Percentiles rank a stretch among this genome's conserved stretches.
Conservation (phyloP, 768 basidiomycete genomes). For the Mycena kentingensis region DNA sequence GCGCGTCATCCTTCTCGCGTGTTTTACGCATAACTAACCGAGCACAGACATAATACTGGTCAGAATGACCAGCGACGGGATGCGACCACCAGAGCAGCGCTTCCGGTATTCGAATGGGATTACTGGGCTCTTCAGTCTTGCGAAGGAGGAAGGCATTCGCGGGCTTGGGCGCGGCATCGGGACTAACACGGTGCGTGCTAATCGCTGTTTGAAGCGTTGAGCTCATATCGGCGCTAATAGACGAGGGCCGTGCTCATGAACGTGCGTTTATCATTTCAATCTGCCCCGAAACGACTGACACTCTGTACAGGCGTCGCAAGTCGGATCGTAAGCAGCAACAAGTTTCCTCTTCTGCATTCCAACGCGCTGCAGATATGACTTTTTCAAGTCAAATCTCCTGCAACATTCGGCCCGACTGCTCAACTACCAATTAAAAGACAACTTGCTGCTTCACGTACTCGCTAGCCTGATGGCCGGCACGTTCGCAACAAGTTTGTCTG, state of each 20-base stretch:
- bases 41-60: slow-evolving; percentile 68
- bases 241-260: slow-evolving; percentile 74
- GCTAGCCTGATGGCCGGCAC: slow-evolving; percentile 73
- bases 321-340: slow-evolving; percentile 76
- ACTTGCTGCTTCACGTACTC: slow-evolving; percentile 63
- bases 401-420: slow-evolving; percentile 53
- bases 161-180: slow-evolving; percentile 75
- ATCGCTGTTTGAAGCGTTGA: slow-evolving; percentile 2
- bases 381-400: slow-evolving; percentile 65
- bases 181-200: slow-evolving; percentile 66
- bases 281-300: slow-evolving; percentile 1
- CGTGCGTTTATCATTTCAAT: slow-evolving; percentile 42
- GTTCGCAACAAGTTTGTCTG: slow-evolving; percentile 69
- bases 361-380: slow-evolving; percentile 61
- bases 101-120: slow-evolving; percentile 83
- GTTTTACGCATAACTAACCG: slow-evolving; percentile 5
- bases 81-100: slow-evolving; percentile 70
- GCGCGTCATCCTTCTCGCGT: slow-evolving; percentile 35
- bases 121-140: slow-evolving; percentile 64
- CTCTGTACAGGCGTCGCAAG: slow-evolving; percentile 71
- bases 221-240: slow-evolving; percentile 32
- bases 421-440: slow-evolving; percentile 64
- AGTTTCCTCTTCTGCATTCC: not conserved
- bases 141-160: slow-evolving; percentile 67
- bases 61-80: slow-evolving; percentile 86